These are phyloP conservation scores for Hibiscus tridactylites DNA, from an alignment of 345 rosid species.

Conservation along the genomic window DNA sequence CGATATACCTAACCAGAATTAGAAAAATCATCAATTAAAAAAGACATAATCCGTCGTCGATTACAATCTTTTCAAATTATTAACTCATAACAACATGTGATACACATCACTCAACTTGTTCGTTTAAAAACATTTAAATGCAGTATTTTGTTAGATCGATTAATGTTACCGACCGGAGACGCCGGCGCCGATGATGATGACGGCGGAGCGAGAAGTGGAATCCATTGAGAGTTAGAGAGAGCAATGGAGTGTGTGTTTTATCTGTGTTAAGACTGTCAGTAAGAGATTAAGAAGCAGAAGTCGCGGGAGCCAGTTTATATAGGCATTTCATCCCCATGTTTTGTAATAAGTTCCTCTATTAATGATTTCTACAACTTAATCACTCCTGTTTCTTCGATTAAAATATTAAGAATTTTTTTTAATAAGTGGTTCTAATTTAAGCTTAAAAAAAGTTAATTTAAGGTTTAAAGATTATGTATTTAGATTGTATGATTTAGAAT, in stretches of 20 bases:
- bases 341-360: no score
- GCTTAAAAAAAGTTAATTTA: no score
- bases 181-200: conserved; percentile 90
- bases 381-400: no score
- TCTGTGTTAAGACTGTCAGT: background rate
- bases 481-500: no score
- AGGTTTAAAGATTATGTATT: no score
- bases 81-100: background rate
- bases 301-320: background rate
- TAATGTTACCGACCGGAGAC: conserved; percentile 49
- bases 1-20: conserved; percentile 43
- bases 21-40: background rate
- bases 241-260: background rate
- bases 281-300: background rate
- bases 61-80: background rate
- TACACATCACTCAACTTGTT: background rate
- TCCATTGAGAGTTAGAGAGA: conserved; percentile 23
- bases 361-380: no score
- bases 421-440: no score
- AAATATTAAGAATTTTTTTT: no score
- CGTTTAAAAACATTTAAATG: background rate
- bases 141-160: background rate
- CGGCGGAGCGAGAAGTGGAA: conserved; percentile 49
- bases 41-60: background rate
- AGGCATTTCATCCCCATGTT: background rate